These are phyloP conservation scores for Leccinum pellstonianum DNA, from an alignment of 768 basidiomycete species.

Conservation along the genomic window DNA sequence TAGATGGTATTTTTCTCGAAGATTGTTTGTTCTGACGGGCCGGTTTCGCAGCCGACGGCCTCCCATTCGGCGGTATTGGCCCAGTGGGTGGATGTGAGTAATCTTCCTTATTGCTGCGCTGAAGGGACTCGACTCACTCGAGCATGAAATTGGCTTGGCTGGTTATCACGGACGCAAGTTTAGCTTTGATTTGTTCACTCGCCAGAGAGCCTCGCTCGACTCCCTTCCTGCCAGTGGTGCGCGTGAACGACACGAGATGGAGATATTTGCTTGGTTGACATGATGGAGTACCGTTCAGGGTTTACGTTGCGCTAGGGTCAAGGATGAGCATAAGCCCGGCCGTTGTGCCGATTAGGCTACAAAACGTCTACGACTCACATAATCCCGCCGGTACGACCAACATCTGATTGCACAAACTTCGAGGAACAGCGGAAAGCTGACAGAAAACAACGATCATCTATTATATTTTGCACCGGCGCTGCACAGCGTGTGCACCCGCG, in stretches of 20 bases:
- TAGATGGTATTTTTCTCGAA: conserved; percentile 27
- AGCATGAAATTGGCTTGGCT: conserved; percentile 35
- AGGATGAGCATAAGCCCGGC: conserved; percentile 25
- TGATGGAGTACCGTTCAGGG: conserved; percentile 11
- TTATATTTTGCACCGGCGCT: too few species aligned
- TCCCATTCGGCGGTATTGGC: conserved; percentile 81
- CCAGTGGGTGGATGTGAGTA: conserved; percentile 63
- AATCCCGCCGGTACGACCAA: too few species aligned
- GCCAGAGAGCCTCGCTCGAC: conserved; percentile 56
- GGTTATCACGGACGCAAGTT: conserved; percentile 73
- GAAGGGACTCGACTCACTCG: not conserved
- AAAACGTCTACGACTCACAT: too few species aligned
- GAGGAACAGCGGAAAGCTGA: not conserved
- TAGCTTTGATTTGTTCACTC: conserved; percentile 77
- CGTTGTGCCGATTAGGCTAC: not conserved
- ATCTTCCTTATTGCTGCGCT: not conserved
- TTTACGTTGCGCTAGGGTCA: conserved; percentile 25
- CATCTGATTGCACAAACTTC: too few species aligned
- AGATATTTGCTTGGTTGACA: not conserved
- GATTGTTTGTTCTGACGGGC: not conserved
- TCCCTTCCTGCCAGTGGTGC: conserved; percentile 31
- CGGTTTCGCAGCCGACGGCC: conserved; percentile 44
- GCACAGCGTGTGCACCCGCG: too few species aligned
- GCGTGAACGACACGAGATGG: not conserved
- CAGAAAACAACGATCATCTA: not conserved